Evolutionary conservation across 768 basidiomycete species (phyloP).

Genomic region (Mycena capillaripes): DNA sequence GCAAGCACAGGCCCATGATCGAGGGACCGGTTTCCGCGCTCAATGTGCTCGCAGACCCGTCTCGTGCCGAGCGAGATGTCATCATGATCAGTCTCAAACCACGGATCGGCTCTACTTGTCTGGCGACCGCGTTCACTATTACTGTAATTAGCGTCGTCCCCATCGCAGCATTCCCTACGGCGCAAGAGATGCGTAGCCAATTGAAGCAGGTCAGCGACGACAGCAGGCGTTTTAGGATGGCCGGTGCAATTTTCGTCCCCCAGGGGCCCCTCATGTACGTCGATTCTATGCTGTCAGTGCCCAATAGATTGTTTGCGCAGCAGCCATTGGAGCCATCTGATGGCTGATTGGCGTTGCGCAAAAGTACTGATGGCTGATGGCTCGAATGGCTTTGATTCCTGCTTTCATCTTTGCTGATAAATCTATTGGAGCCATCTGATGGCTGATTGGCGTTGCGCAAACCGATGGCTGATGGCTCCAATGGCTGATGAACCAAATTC

Average conservation of each 20-base stretch:
- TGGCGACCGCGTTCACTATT: not conserved
- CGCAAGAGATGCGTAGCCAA: constrained; percentile 8
- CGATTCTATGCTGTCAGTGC: not conserved
- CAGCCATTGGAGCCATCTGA: no score
- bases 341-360: no score
- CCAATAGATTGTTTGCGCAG: no score
- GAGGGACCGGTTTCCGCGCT: not conserved
- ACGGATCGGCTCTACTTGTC: not conserved
- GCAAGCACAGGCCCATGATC: constrained; percentile 13
- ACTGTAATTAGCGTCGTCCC: not conserved
- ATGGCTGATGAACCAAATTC: no score
- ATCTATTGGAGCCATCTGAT: no score
- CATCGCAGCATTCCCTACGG: not conserved
- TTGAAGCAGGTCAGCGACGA: constrained; percentile 17
- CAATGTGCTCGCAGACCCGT: not conserved
- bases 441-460: no score
- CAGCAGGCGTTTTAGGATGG: not conserved
- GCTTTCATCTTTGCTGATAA: no score
- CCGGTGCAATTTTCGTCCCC: constrained; percentile 5
- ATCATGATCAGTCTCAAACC: not conserved
- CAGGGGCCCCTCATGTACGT: not conserved
- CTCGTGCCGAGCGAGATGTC: constrained; percentile 9
- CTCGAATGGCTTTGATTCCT: no score
- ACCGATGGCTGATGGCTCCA: no score
- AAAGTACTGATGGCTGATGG: no score